Percentiles rank a stretch among this genome's conserved stretches.
These are phyloP conservation scores for Boletus reticulatus DNA, from an alignment of 768 basidiomycete genomes.

Conservation along the genomic window DNA sequence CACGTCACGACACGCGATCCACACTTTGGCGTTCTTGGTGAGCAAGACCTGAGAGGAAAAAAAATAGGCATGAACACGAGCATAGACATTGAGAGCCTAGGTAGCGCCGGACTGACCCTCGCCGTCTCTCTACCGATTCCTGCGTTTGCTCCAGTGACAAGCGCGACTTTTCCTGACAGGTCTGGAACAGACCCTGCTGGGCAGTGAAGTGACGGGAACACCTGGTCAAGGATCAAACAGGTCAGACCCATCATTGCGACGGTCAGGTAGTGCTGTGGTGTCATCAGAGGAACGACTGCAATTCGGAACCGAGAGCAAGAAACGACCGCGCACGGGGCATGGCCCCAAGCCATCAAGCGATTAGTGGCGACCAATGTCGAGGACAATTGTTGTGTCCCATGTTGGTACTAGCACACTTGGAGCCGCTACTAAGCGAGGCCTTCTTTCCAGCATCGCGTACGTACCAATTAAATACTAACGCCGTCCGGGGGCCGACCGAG, in stretches of 20 bases:
- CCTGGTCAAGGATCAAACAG: background rate
- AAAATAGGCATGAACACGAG: background rate
- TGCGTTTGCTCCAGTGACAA: conserved; percentile 7
- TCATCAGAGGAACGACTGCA: no score
- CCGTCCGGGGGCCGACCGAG: no score
- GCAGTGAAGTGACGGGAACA: background rate
- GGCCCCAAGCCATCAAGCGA: no score
- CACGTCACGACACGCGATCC: conserved; percentile 43
- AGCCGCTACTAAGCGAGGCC: no score
- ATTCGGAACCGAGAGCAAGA: no score
- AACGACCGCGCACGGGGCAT: no score
- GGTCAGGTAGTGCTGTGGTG: no score
- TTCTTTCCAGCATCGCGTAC: no score
- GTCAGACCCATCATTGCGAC: conserved; percentile 9
- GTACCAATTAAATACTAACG: no score
- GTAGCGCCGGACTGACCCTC: background rate
- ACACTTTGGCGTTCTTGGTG: conserved; percentile 35
- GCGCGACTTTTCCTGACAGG: conserved; percentile 11
- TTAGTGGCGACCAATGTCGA: no score
- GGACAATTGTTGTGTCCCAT: no score
- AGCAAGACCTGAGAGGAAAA: conserved; percentile 6
- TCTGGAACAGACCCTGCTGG: conserved; percentile 2
- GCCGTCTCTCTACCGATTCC: conserved; percentile 13
- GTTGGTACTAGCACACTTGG: no score
- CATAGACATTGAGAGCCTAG: background rate